phyloP scores from a whole-genome alignment of 495 filamentous ascomycete genomes.

The Aspergillus ostianus region DNA sequence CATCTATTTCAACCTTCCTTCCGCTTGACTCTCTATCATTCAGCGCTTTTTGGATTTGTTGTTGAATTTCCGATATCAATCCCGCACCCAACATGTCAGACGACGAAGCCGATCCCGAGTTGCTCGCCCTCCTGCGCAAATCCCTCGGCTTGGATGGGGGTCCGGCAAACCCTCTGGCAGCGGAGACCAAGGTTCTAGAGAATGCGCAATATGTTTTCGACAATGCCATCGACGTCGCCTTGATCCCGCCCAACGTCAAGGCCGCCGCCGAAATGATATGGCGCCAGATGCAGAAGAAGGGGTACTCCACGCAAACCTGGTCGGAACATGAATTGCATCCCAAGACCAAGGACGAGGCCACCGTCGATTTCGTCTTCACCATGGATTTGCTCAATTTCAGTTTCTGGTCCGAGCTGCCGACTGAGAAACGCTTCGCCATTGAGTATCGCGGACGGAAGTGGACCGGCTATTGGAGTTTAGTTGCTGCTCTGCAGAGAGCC shows the following conservation, averaged over 20 bases:
- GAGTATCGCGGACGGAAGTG: conserved; percentile 76
- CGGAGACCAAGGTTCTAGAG: conserved; percentile 78
- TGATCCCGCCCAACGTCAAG: conserved; percentile 76
- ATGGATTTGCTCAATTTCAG: conserved; percentile 97
- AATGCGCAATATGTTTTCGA: conserved; percentile 84
- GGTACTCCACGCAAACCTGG: conserved; percentile 83
- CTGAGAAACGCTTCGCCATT: conserved; percentile 69
- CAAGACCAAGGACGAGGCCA: conserved; percentile 68
- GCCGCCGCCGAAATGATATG: conserved; percentile 76
- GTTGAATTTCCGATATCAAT: not conserved
- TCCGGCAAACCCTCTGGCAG: conserved; percentile 46
- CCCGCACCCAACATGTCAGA: conserved; percentile 65
- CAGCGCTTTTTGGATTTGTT: not conserved
- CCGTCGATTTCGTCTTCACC: conserved; percentile 88
- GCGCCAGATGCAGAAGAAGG: conserved; percentile 74
- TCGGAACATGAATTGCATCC: conserved; percentile 89
- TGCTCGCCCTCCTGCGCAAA: conserved; percentile 82
- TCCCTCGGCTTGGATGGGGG: conserved; percentile 63
- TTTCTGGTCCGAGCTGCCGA: conserved; percentile 77
- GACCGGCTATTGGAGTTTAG: conserved; percentile 95
- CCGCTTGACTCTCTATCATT: not conserved
- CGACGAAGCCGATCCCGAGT: conserved; percentile 83
- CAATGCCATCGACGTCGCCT: conserved; percentile 87
- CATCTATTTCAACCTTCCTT: not conserved
- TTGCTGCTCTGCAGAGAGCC: conserved; percentile 81